Conservation (phyloP, 2,329 filamentous ascomycete genomes). For the Tolypocladium tundrense region DNA sequence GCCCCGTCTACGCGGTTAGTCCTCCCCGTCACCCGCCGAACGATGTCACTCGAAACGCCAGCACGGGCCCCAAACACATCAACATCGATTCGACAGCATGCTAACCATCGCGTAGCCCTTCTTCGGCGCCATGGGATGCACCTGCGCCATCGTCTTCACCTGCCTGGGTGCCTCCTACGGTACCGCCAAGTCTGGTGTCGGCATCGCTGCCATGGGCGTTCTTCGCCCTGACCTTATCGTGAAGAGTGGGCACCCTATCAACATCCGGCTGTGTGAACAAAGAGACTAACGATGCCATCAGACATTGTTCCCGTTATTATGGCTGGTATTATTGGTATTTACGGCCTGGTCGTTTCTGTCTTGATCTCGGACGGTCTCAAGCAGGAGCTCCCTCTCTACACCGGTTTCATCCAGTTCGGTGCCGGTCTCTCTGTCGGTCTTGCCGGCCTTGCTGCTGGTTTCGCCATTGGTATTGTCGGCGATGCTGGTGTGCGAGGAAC, state of each 20-base stretch:
- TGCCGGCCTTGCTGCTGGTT: conserved; percentile 73
- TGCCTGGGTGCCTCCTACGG: conserved; percentile 96
- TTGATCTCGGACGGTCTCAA: conserved; percentile 71
- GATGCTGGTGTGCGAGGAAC: conserved; percentile 83
- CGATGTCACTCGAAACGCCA: conserved; percentile 17
- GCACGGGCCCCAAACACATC: conserved; percentile 9
- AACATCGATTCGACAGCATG: conserved; percentile 9
- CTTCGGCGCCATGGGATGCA: conserved; percentile 97
- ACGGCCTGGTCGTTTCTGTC: conserved; percentile 81
- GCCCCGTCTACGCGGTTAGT: conserved; percentile 99
- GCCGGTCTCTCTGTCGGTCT: conserved; percentile 75
- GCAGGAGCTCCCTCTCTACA: conserved; percentile 65
- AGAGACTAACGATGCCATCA: conserved; percentile 26
- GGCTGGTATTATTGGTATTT: conserved; percentile 99
- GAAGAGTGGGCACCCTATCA: conserved; percentile 65
- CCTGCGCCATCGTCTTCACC: conserved; percentile 92
- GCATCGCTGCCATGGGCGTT: conserved; percentile 97
- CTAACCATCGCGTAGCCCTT: conserved; percentile 54
- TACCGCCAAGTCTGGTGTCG: conserved; percentile 97
- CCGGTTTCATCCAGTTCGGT: conserved; percentile 77
- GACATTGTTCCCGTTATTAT: conserved; percentile 99
- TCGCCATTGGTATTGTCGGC: conserved; percentile 80
- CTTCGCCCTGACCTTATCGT: conserved; percentile 96
- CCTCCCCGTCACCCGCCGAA: conserved; percentile 16
- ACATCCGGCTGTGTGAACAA: not conserved